Evolutionary conservation across 352 stramenopile species (phyloP), one percentile per base, ranked within the genome.

Genomic region (Globisporangium parvum): DNA sequence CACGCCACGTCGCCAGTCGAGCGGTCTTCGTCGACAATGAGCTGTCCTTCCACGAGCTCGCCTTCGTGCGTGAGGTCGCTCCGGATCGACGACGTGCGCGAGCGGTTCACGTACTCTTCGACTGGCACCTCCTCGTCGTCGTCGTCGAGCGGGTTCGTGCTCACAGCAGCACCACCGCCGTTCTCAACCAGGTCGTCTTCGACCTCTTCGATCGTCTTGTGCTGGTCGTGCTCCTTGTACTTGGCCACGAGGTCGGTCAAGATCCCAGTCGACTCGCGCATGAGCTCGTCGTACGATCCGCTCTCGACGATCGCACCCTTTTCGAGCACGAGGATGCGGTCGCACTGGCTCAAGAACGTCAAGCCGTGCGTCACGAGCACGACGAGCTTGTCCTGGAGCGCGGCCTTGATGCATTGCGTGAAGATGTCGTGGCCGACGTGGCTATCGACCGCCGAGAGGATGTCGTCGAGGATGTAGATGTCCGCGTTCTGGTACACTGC

Each of bases 341-440:
- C 67, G 51, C 67, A 75, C 24, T 80, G 91, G 53, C 82, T 74
- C 48, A 82, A 77, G 55, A 97, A 78, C 58, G 87, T 95, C 50
- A 98, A 82, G 6, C 51, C 51, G 47, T 98, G 74, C 31, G 93
- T 96, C 70, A 98, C 96, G 17, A 98, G 91, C 3, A 98, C 77
- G 40, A 98, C 82, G 23, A 99, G 60, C 59, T 93, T 91, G 63
- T 82, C 71, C 61, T 91, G 70, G 20, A 88, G 68, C n/a, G 95
- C 71, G 33, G 70, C 71, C 61, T 85, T 80, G 63, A 99, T 97
- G 60, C 92, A 98, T 45, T 98, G 64, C 12, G 87, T 69, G 62
- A 99, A 99, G 26, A 99, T 85, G 59, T 97, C 87, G 55, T 85
- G 84, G 15, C 87, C 96, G 6, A 99, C 96, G 65, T 99, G 93